phyloP scores from a whole-genome alignment of 108 stramenopile species.

The Cyclotella sp. region DNA sequence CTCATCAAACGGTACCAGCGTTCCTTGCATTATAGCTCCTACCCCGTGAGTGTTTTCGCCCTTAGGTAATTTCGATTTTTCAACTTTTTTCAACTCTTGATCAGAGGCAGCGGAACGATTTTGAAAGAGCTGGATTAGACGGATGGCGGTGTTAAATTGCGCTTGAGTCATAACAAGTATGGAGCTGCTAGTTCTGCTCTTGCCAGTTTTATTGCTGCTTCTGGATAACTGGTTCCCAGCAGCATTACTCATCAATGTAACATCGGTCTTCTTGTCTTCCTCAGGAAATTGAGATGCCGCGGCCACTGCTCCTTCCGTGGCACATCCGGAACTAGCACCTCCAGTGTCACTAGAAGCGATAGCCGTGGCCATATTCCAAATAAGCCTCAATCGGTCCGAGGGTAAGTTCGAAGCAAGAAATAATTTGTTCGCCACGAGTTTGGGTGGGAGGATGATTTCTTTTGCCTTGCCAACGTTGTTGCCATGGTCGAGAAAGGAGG shows the following conservation, averaged over 20 bases:
- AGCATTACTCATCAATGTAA: neutral
- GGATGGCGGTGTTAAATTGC: constrained; percentile 34
- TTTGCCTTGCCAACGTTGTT: neutral
- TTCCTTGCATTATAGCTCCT: constrained; percentile 1
- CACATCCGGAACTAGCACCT: neutral
- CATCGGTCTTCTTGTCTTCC: neutral
- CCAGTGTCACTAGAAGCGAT: neutral
- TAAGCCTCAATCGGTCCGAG: constrained; percentile 29
- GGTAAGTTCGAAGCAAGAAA: constrained; percentile 32
- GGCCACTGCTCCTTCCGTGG: neutral
- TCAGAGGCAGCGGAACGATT: constrained; percentile 29
- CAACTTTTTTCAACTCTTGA: constrained; percentile 16
- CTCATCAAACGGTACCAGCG: neutral
- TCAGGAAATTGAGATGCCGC: neutral
- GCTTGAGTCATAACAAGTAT: constrained; percentile 28
- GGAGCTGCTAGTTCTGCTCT: constrained; percentile 4
- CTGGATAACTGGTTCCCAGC: neutral
- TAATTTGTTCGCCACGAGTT: constrained; percentile 29
- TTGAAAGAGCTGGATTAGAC: constrained; percentile 48
- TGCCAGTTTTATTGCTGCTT: neutral
- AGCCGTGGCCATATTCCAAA: constrained; percentile 53
- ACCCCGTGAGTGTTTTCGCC: neutral
- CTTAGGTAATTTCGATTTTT: neutral
- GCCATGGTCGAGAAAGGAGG: neutral
- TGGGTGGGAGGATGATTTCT: constrained; percentile 29